phyloP scores from a whole-genome alignment of 192 early-diverging fungal species.

The Ambispora gerdemannii region DNA sequence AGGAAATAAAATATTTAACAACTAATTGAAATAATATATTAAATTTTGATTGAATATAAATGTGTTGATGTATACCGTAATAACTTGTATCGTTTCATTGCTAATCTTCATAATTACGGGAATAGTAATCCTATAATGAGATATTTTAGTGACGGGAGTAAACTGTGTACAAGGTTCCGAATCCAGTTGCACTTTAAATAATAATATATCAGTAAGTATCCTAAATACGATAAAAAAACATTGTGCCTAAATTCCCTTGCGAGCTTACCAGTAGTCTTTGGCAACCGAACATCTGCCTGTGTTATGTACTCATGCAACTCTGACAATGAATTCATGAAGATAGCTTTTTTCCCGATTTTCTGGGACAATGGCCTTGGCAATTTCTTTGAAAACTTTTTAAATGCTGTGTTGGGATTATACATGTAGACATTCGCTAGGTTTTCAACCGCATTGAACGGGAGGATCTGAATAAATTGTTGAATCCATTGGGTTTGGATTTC shows the following conservation, averaged over 20 bases:
- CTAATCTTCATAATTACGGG: conserved; percentile 82
- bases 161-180: conserved; percentile 62
- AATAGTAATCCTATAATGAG: conserved; percentile 59
- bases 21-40: neutral
- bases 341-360: conserved; percentile 59
- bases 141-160: conserved; percentile 65
- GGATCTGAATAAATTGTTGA: conserved; percentile 64
- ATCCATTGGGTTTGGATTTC: conserved; percentile 79
- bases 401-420: conserved; percentile 79
- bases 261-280: conserved; percentile 60
- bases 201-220: too few relatives aligned
- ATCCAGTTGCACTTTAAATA: conserved; percentile 71
- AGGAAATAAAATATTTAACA: neutral
- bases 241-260: too few relatives aligned
- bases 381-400: conserved; percentile 68
- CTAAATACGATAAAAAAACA: too few relatives aligned
- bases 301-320: conserved; percentile 77
- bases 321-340: conserved; percentile 64
- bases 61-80: conserved; percentile 39
- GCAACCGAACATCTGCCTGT: conserved; percentile 69
- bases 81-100: conserved; percentile 79
- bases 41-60: neutral
- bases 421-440: conserved; percentile 72
- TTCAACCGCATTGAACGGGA: conserved; percentile 61
- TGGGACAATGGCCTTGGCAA: conserved; percentile 48